Base-by-base conservation (phyloP, 805 yeast genomes). In the Candida suzukii region DNA sequence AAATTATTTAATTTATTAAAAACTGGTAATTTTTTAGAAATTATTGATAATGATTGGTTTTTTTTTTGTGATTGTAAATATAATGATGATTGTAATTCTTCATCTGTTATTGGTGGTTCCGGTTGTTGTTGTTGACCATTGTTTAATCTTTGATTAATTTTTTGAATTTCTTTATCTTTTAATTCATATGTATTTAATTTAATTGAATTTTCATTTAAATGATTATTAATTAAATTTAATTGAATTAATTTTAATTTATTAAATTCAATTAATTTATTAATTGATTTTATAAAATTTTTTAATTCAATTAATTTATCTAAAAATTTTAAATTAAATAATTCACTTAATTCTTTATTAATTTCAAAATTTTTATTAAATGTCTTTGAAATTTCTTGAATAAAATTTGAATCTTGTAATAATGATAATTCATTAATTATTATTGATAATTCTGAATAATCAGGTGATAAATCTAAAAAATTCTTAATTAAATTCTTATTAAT, bases 341-440 rank as follows among this genome's bases (percentile, higher is more conserved):
- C 57, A 22, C 51, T 41, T 11, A 75, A 59, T 11, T 66, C 53
- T 39, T 68, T 68, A 19, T 73, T 56, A 18, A 78, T 74, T 17
- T 80, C 73, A 46, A 74, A 79, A 30, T 74, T 77, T 31, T 80
- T 74, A 58, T 93, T 98, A 47, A 86, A 80, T 1, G 88, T 83
- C 53, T 85, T 88, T 1, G 98, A 97, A 24, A 88, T 76, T 46
- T 79, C 78, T 56, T 93, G 98, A 45, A 87, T 71, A 2, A 48
- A 49, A 37, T 52, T 51, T 4, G 66, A 62, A 42, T 61, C 63
- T 39, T 64, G 63, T 10, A 79, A 68, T 3, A 78, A 54, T 1
- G 93, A 75, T 39, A 80, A 63, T 2, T 75, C 60, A 46, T 76
- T 76, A 51, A 74, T 68, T 6, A 64, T 58, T 1, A 73, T 64